Evolutionary conservation across 306 rosid genomes (phyloP).

Genomic region (Arachis hypogaea): DNA sequence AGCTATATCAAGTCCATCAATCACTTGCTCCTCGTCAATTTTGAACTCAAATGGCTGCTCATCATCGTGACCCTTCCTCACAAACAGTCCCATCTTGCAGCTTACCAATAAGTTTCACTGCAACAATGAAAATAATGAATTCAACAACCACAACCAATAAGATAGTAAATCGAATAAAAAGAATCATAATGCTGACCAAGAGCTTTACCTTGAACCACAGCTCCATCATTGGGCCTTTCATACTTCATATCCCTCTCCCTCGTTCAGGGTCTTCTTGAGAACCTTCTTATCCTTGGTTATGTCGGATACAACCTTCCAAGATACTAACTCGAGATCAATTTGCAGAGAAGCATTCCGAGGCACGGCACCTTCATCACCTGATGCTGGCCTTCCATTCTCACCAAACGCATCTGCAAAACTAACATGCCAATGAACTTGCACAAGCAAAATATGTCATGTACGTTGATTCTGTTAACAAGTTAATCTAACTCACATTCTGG

Average conservation of each 20-base stretch:
- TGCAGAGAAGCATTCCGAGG: slow-evolving; percentile 74
- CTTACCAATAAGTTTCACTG: slow-evolving; percentile 41
- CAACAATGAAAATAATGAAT: neutral
- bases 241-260: slow-evolving; percentile 63
- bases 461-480: neutral
- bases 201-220: slow-evolving; percentile 43
- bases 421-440: neutral
- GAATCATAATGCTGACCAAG: neutral
- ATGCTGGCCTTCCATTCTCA: slow-evolving; percentile 66
- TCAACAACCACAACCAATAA: slow-evolving; percentile 9
- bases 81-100: slow-evolving; percentile 73
- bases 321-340: slow-evolving; percentile 36
- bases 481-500: slow-evolving; percentile 68
- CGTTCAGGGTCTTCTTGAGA: slow-evolving; percentile 80
- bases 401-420: slow-evolving; percentile 76
- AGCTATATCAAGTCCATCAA: slow-evolving; percentile 40
- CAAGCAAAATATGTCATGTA: neutral
- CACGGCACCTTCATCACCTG: slow-evolving; percentile 63
- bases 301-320: slow-evolving; percentile 81
- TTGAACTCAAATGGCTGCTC: slow-evolving; percentile 79
- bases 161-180: neutral
- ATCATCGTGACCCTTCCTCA: slow-evolving; percentile 74
- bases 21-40: neutral
- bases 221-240: slow-evolving; percentile 53
- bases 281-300: slow-evolving; percentile 78